phyloP scores from a whole-genome alignment of 768 basidiomycete species.

The Podaxis carcinomalis region DNA sequence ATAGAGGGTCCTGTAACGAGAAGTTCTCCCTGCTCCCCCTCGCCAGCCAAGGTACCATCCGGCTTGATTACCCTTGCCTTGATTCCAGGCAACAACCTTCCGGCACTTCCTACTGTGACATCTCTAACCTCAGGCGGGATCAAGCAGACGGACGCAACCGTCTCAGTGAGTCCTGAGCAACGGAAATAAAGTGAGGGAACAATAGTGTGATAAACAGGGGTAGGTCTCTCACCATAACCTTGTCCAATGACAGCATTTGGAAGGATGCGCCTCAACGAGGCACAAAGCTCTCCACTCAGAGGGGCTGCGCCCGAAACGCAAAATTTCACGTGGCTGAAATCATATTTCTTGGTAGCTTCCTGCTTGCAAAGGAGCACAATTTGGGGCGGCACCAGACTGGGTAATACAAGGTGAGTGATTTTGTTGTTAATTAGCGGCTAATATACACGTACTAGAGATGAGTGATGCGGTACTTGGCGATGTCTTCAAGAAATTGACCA shows the following conservation, averaged over 20 bases:
- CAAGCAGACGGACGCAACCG: constrained; percentile 47
- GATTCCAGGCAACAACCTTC: constrained; percentile 55
- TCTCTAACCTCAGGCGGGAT: constrained; percentile 38
- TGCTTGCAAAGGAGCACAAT: constrained; percentile 68
- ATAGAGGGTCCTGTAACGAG: constrained; percentile 57
- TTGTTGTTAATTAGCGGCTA: background rate
- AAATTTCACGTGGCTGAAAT: constrained; percentile 49
- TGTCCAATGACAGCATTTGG: constrained; percentile 63
- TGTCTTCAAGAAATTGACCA: constrained; percentile 46
- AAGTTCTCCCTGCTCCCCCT: constrained; percentile 61
- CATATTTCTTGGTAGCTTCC: constrained; percentile 43
- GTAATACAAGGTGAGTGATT: background rate
- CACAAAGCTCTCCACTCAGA: constrained; percentile 51
- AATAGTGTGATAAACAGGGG: background rate
- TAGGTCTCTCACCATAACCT: constrained; percentile 45
- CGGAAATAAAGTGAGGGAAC: background rate
- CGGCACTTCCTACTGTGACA: constrained; percentile 52
- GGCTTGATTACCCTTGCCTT: constrained; percentile 50
- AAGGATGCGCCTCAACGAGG: constrained; percentile 37
- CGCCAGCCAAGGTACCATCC: constrained; percentile 51
- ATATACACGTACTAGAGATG: constrained; percentile 47
- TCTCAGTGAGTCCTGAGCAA: constrained; percentile 57
- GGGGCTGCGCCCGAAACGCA: constrained; percentile 63
- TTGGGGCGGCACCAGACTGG: constrained; percentile 62
- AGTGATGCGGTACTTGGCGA: constrained; percentile 49